These are phyloP conservation scores for Potentilla sterilis DNA, from an alignment of 306 rosid species.

Conservation along the genomic window DNA sequence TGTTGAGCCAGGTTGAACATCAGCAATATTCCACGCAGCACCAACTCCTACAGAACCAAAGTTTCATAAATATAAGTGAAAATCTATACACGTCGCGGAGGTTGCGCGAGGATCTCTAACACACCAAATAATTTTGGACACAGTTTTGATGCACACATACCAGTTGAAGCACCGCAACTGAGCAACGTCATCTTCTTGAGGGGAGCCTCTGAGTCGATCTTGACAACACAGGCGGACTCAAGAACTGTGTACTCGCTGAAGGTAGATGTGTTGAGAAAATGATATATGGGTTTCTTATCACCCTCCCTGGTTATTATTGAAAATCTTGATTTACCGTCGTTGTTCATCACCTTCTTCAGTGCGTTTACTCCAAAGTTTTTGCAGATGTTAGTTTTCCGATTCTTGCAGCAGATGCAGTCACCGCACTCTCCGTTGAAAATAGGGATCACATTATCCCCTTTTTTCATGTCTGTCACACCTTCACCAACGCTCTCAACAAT, in stretches of 20 bases:
- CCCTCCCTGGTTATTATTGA: conserved; percentile 20
- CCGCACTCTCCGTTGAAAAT: conserved; percentile 87
- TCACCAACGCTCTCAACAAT: conserved; percentile 82
- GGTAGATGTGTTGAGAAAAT: conserved; percentile 84
- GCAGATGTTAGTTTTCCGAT: conserved; percentile 50
- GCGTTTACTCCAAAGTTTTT: conserved; percentile 59
- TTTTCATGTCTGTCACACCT: conserved; percentile 56
- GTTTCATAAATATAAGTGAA: neutral
- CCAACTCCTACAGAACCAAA: conserved; percentile 56
- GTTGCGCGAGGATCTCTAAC: too few species aligned
- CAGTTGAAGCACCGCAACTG: conserved; percentile 80
- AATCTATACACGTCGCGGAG: too few species aligned
- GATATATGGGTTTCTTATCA: conserved; percentile 40
- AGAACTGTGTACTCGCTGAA: conserved; percentile 74
- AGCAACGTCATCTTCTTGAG: conserved; percentile 62
- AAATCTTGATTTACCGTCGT: conserved; percentile 59
- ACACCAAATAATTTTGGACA: neutral
- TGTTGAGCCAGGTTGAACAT: conserved; percentile 54
- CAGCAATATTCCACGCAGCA: conserved; percentile 84
- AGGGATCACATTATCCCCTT: conserved; percentile 63
- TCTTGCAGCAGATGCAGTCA: conserved; percentile 45
- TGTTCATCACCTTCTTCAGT: conserved; percentile 45
- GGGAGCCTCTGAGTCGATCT: conserved; percentile 26
- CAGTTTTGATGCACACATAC: conserved; percentile 20
- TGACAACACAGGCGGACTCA: conserved; percentile 66